Conservation (phyloP, 768 basidiomycete species). For the Boletus coccyginus region DNA sequence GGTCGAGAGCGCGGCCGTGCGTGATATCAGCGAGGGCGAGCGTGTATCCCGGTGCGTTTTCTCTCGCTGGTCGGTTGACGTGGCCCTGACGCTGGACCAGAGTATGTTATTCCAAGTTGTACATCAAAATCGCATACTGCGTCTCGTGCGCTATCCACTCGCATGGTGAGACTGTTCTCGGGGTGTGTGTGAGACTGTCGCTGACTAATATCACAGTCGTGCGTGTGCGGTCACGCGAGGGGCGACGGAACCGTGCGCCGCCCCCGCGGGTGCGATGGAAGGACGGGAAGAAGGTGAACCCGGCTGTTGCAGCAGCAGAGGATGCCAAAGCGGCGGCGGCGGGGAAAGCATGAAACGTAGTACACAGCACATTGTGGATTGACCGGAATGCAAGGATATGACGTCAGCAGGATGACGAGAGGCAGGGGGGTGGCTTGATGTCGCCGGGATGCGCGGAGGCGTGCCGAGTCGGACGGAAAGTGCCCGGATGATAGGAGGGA, state of each 20-base stretch:
- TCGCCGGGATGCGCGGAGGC: constrained; percentile 17
- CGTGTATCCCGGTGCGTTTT: constrained; percentile 77
- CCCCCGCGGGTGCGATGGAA: constrained; percentile 96
- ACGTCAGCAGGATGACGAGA: neutral
- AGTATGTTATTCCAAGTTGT: constrained; percentile 94
- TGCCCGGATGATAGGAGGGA: constrained; percentile 18
- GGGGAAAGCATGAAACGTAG: constrained; percentile 43
- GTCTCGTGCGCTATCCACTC: constrained; percentile 99
- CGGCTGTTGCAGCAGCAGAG: constrained; percentile 90
- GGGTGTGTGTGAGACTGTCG: neutral
- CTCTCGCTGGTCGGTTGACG: too few species aligned
- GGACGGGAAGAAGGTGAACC: constrained; percentile 94
- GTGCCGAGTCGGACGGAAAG: constrained; percentile 27
- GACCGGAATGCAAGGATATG: too few species aligned
- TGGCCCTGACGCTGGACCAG: constrained; percentile 35
- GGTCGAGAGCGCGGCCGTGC: constrained; percentile 97
- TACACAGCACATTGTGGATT: too few species aligned
- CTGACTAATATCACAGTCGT: constrained; percentile 57
- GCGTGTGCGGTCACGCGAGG: constrained; percentile 94
- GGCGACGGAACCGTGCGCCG: constrained; percentile 95
- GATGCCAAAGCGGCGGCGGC: constrained; percentile 68
- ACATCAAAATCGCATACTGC: constrained; percentile 99
- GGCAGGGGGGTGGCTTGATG: constrained; percentile 1
- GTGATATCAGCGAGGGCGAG: constrained; percentile 96
- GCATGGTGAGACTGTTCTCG: constrained; percentile 62